phyloP scores from a whole-genome alignment of 1,284 basidiomycete species.

The Megacollybia platyphylla region DNA sequence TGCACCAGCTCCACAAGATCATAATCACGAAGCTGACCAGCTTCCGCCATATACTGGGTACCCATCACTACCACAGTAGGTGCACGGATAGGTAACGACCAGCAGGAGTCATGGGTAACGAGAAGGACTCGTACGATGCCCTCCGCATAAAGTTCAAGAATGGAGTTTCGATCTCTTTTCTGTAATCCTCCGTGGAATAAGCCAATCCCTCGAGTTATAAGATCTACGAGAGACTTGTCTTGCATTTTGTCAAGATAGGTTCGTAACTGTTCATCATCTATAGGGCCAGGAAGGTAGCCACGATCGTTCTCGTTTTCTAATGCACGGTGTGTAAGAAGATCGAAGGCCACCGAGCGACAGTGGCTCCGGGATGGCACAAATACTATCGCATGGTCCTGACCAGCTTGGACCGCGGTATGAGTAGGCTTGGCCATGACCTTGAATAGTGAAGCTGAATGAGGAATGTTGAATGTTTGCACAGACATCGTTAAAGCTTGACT shows the following conservation, averaged over 20 bases:
- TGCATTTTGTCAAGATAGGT: constrained; percentile 48
- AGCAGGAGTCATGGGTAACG: constrained; percentile 73
- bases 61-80: constrained; percentile 83
- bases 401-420: constrained; percentile 49
- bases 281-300: constrained; percentile 59
- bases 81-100: constrained; percentile 77
- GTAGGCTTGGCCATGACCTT: constrained; percentile 91
- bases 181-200: constrained; percentile 73
- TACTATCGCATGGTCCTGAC: constrained; percentile 55
- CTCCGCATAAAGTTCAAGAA: constrained; percentile 76
- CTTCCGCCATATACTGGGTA: constrained; percentile 72
- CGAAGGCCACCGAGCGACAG: constrained; percentile 66
- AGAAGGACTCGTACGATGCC: constrained; percentile 78
- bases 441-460: constrained; percentile 79
- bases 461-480: constrained; percentile 75
- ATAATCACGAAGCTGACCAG: constrained; percentile 74
- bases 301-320: constrained; percentile 60
- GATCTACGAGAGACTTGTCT: constrained; percentile 59
- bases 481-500: constrained; percentile 67
- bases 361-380: constrained; percentile 86
- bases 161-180: constrained; percentile 60
- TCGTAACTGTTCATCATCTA: constrained; percentile 35
- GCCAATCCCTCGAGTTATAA: constrained; percentile 82
- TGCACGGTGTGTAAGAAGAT: constrained; percentile 83
- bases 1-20: constrained; percentile 69